Conservation (phyloP, 805 yeast species). For the Saccharomycopsis sp. region DNA sequence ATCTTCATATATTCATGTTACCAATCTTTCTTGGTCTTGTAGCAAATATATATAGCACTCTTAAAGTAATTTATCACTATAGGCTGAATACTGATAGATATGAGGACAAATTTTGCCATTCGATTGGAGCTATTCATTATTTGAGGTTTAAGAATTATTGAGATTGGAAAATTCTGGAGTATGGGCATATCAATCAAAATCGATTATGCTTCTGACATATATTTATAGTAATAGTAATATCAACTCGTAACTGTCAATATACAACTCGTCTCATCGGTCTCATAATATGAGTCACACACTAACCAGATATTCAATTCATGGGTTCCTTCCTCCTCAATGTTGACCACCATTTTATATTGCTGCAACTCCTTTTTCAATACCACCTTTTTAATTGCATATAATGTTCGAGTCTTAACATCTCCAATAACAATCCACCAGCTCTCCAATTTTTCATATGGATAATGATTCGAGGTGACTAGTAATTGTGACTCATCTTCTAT, state of each 20-base stretch:
- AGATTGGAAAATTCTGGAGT: too few relatives aligned
- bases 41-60: too few relatives aligned
- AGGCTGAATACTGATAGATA: too few relatives aligned
- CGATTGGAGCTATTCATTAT: too few relatives aligned
- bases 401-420: constrained; percentile 46
- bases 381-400: constrained; percentile 69
- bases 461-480: constrained; percentile 50
- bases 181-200: too few relatives aligned
- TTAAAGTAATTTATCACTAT: too few relatives aligned
- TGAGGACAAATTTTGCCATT: too few relatives aligned
- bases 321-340: constrained; percentile 53
- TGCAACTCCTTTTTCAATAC: constrained; percentile 47
- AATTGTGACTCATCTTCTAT: constrained; percentile 49
- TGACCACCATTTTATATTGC: constrained; percentile 45
- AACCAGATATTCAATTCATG: constrained; percentile 71
- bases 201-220: too few relatives aligned
- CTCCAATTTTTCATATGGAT: constrained; percentile 56
- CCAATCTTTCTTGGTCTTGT: too few relatives aligned
- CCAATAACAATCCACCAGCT: constrained; percentile 91
- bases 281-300: constrained; percentile 86
- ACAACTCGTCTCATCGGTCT: constrained; percentile 54
- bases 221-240: too few relatives aligned
- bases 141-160: too few relatives aligned
- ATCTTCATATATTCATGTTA: too few relatives aligned
- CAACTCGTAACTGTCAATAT: not conserved